These are phyloP conservation scores for Acorus calamus DNA, from an alignment of 106 monocot genomes.

Conservation along the genomic window DNA sequence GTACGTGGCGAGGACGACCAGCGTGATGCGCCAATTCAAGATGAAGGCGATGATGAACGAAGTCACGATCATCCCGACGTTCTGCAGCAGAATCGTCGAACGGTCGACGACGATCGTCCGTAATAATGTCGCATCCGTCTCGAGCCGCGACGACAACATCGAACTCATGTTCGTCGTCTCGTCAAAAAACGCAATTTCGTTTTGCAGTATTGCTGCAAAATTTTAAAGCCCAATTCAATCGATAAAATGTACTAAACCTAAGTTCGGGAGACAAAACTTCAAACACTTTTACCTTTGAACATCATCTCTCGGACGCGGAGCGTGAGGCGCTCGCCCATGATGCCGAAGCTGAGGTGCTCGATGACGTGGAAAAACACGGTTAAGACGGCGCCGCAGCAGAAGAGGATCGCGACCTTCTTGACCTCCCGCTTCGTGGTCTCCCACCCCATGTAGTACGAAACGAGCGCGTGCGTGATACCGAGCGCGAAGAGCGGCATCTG, in stretches of 20 bases:
- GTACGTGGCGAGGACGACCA: conserved; percentile 79
- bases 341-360: conserved; percentile 80
- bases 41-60: conserved; percentile 85
- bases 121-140: conserved; percentile 73
- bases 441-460: conserved; percentile 94
- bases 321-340: conserved; percentile 95
- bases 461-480: conserved; percentile 86
- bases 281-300: conserved; percentile 56
- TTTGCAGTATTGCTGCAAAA: conserved; percentile 57
- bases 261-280: not conserved
- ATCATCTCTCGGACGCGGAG: conserved; percentile 78
- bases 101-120: conserved; percentile 82
- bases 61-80: conserved; percentile 83
- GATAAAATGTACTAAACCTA: not conserved
- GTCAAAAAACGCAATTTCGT: conserved; percentile 93
- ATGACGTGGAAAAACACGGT: conserved; percentile 63
- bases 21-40: conserved; percentile 85
- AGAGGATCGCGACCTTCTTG: conserved; percentile 71
- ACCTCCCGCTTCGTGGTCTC: conserved; percentile 79
- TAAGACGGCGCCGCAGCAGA: conserved; percentile 67
- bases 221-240: not conserved
- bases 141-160: conserved; percentile 71
- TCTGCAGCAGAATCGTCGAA: conserved; percentile 78
- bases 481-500: conserved; percentile 97
- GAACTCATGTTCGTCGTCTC: conserved; percentile 56